These are phyloP conservation scores for Spergularia marina DNA, from an alignment of 148 eudicot species.

Conservation along the genomic window DNA sequence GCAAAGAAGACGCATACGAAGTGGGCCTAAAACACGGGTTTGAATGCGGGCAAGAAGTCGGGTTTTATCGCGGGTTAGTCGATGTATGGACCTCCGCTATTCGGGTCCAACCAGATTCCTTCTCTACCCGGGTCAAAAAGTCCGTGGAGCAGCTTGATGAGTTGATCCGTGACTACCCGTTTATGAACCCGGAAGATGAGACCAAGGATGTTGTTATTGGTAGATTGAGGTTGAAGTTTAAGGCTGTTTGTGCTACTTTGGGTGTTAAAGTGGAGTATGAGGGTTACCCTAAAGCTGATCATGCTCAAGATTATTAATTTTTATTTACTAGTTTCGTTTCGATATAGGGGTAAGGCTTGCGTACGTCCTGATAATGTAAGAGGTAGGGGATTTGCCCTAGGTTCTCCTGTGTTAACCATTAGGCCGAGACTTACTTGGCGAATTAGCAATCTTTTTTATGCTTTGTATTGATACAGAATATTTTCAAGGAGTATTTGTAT, in stretches of 20 bases:
- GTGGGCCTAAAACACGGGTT: constrained; percentile 80
- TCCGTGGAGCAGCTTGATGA: constrained; percentile 52
- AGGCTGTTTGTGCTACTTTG: constrained; percentile 59
- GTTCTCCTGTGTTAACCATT: no score
- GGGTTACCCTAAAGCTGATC: constrained; percentile 60
- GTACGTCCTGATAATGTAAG: no score
- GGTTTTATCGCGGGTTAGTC: constrained; percentile 68
- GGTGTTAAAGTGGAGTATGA: constrained; percentile 64
- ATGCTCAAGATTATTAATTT: constrained; percentile 29
- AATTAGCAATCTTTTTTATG: no score
- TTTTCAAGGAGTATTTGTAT: no score
- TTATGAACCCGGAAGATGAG: constrained; percentile 63
- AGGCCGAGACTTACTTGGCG: no score
- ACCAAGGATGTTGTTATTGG: constrained; percentile 42
- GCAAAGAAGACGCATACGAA: constrained; percentile 60
- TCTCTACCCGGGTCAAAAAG: constrained; percentile 54
- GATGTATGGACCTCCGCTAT: constrained; percentile 65
- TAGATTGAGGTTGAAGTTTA: constrained; percentile 64
- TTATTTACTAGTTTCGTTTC: no score
- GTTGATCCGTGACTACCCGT: constrained; percentile 47
- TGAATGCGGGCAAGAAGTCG: constrained; percentile 65
- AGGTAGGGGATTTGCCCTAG: no score
- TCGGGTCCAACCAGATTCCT: constrained; percentile 49
- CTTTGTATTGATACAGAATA: no score
- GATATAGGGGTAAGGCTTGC: no score